These are phyloP conservation scores for Ambrosiella xylebori DNA, from an alignment of 2,329 filamentous ascomycete species.

Conservation along the genomic window DNA sequence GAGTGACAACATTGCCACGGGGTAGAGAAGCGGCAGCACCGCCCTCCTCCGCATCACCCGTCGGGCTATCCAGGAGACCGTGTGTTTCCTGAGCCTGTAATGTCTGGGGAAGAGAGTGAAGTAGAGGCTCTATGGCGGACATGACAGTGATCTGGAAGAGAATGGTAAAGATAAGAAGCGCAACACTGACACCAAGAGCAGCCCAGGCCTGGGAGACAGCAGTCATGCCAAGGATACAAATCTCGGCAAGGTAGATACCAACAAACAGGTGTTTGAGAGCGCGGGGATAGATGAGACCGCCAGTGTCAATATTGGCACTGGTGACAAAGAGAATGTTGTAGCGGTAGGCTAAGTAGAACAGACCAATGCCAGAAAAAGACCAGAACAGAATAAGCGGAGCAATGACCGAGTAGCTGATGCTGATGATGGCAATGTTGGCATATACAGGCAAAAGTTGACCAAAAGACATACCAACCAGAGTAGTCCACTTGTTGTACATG, in stretches of 20 bases:
- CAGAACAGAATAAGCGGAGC: constrained; percentile 70
- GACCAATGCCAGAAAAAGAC: constrained; percentile 54
- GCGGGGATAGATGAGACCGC: constrained; percentile 72
- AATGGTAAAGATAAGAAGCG: constrained; percentile 58
- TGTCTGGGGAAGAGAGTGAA: constrained; percentile 54
- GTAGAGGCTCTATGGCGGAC: constrained; percentile 50
- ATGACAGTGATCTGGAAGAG: constrained; percentile 61
- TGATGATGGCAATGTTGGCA: constrained; percentile 57
- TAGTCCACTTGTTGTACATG: constrained; percentile 58
- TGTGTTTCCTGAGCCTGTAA: constrained; percentile 24
- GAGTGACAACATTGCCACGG: constrained; percentile 8
- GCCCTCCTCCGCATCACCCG: constrained; percentile 17
- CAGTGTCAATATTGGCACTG: constrained; percentile 66
- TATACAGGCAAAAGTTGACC: constrained; percentile 60
- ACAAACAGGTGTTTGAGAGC: constrained; percentile 74
- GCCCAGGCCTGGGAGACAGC: constrained; percentile 48
- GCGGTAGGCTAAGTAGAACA: constrained; percentile 72
- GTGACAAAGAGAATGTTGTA: constrained; percentile 78
- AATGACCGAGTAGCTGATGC: constrained; percentile 67
- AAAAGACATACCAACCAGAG: constrained; percentile 53
- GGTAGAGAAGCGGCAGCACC: constrained; percentile 7
- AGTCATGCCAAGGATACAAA: constrained; percentile 71
- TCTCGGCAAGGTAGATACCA: constrained; percentile 62
- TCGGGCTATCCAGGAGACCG: constrained; percentile 23
- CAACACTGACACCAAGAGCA: constrained; percentile 56